These are phyloP conservation scores for Cicer cuneatum DNA, from an alignment of 306 rosid genomes.

Conservation along the genomic window DNA sequence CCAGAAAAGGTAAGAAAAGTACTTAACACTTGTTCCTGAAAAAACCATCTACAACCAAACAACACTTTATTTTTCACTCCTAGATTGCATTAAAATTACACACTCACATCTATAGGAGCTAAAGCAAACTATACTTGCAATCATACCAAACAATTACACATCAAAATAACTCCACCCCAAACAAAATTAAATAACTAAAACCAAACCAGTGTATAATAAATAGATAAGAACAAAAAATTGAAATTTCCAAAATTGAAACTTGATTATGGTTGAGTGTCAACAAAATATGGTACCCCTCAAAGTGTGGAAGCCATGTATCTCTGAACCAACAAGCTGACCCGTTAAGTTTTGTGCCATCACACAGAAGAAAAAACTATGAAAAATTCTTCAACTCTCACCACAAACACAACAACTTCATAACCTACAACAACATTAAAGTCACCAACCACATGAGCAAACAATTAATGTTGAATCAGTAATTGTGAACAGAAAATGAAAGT, in stretches of 20 bases:
- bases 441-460: conserved; percentile 25
- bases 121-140: conserved; percentile 4
- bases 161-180: background rate
- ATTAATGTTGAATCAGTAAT: background rate
- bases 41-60: background rate
- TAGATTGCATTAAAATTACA: conserved; percentile 23
- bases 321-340: conserved; percentile 70
- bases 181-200: background rate
- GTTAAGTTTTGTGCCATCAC: conserved; percentile 54
- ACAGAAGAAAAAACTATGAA: conserved; percentile 39
- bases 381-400: conserved; percentile 34
- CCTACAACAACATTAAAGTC: conserved; percentile 14
- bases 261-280: conserved; percentile 18
- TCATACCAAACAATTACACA: background rate
- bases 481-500: background rate
- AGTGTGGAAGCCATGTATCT: conserved; percentile 96
- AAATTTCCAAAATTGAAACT: conserved; percentile 18
- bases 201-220: background rate
- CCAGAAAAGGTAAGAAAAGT: too few species aligned
- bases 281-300: conserved; percentile 61
- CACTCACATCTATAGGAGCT: conserved; percentile 2
- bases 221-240: background rate
- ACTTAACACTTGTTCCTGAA: too few species aligned
- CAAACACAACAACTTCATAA: conserved; percentile 40
- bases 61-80: background rate